A percentile compares a stretch with the other conserved stretches of the same genome.
phyloP scores from a whole-genome alignment of 306 rosid species.

The Pueraria montana region DNA sequence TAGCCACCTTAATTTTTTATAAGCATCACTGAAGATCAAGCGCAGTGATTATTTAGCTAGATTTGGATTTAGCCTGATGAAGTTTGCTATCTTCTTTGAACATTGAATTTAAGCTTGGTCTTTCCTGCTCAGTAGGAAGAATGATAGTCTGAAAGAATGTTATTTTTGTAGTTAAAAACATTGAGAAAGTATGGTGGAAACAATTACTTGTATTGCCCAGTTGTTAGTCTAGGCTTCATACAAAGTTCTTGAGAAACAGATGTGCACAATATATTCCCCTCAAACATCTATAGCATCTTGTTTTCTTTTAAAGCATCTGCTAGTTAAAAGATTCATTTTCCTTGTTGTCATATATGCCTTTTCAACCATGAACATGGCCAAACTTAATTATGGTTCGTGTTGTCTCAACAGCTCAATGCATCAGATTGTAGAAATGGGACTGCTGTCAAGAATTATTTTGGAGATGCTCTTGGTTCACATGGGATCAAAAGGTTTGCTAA shows the following conservation, averaged over 20 bases:
- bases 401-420: conserved; percentile 76
- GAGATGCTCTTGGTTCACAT: conserved; percentile 76
- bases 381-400: conserved; percentile 33
- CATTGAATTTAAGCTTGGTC: conserved; percentile 26
- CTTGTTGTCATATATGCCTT: conserved; percentile 11
- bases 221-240: conserved; percentile 31
- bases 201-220: conserved; percentile 9
- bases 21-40: conserved; percentile 33
- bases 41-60: conserved; percentile 11
- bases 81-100: conserved; percentile 16
- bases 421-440: conserved; percentile 84
- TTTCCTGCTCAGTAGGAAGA: conserved; percentile 12
- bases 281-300: conserved; percentile 24
- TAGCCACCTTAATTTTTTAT: conserved; percentile 25
- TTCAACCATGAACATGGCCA: conserved; percentile 19
- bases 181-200: conserved; percentile 13
- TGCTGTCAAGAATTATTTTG: conserved; percentile 76
- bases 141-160: conserved; percentile 21
- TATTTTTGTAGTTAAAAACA: conserved; percentile 24
- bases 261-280: conserved; percentile 22
- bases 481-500: conserved; percentile 72
- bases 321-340: conserved; percentile 18
- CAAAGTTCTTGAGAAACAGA: conserved; percentile 36
- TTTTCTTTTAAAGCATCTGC: conserved; percentile 8
- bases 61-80: conserved; percentile 35